Evolutionary conservation across 371 early-diverging fungal species (phyloP).

Genomic region (Lichtheimia corymbifera): DNA sequence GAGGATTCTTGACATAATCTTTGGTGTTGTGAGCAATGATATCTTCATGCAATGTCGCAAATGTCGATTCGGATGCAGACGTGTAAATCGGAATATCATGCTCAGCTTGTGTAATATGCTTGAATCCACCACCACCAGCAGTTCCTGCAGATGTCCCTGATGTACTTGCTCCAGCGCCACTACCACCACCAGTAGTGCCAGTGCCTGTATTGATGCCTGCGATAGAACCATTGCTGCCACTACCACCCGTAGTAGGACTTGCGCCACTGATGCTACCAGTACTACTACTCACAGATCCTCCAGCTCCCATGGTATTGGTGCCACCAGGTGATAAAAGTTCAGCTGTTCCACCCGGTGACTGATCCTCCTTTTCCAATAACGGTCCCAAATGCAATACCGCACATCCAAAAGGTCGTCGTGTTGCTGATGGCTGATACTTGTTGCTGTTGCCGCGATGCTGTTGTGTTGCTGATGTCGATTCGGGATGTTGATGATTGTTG

Average conservation of each 20-base stretch:
- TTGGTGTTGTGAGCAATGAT: conserved; percentile 55
- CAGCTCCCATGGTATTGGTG: conserved; percentile 4
- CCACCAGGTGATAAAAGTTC: conserved; percentile 10
- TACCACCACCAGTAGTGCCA: too few species aligned
- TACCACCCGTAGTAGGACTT: background rate
- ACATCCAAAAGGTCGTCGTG: conserved; percentile 69
- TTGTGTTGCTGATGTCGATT: background rate
- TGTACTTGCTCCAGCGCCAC: too few species aligned
- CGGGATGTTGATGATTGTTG: background rate
- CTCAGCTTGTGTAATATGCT: conserved; percentile 23
- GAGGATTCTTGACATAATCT: conserved; percentile 49
- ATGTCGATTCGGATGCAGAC: conserved; percentile 55
- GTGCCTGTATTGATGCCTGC: too few species aligned
- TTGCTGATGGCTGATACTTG: conserved; percentile 8
- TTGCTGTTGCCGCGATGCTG: conserved; percentile 1
- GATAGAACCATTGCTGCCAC: conserved; percentile 1
- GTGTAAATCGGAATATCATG: conserved; percentile 62
- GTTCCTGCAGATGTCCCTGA: background rate
- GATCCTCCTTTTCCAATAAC: conserved; percentile 28
- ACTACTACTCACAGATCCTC: background rate
- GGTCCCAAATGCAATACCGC: conserved; percentile 58
- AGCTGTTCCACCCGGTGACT: conserved; percentile 9
- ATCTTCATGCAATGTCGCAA: conserved; percentile 58
- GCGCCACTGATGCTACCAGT: conserved; percentile 6
- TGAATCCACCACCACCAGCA: conserved; percentile 9